A percentile compares a stretch with the other conserved stretches of the same genome.
Conservation (phyloP, 352 stramenopile genomes). For the Globisporangium canariense region DNA sequence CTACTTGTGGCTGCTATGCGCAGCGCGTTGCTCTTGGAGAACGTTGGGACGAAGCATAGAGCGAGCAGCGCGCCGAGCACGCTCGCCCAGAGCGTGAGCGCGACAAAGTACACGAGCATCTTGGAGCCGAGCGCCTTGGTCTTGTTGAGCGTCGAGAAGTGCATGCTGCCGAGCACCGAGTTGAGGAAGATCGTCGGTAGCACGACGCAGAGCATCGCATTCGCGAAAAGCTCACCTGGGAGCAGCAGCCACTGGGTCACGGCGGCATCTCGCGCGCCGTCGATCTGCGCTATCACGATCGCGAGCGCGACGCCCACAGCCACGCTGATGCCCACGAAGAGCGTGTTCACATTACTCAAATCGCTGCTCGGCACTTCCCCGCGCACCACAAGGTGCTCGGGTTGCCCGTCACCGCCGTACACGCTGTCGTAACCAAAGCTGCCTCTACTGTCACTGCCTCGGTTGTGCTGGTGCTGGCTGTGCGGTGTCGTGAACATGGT, state of each 20-base stretch:
- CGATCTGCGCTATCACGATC: slow-evolving; percentile 20
- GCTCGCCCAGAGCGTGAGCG: slow-evolving; percentile 40
- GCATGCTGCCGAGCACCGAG: slow-evolving; percentile 39
- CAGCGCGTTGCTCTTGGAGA: slow-evolving; percentile 25
- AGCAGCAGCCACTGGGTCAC: slow-evolving; percentile 19
- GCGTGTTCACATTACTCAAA: slow-evolving; percentile 15
- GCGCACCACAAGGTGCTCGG: slow-evolving; percentile 3
- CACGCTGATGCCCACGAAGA: slow-evolving; percentile 25
- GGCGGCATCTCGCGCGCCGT: slow-evolving; percentile 12
- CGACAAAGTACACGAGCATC: slow-evolving; percentile 32
- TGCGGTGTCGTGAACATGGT: slow-evolving; percentile 4
- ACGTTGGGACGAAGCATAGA: slow-evolving; percentile 32
- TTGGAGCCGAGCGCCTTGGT: slow-evolving; percentile 26
- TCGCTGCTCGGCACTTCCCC: slow-evolving; percentile 14
- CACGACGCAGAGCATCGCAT: slow-evolving; percentile 35
- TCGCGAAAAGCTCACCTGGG: slow-evolving; percentile 35
- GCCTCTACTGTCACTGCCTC: background rate
- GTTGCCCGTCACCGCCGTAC: background rate
- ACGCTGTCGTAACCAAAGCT: background rate
- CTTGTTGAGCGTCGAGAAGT: slow-evolving; percentile 43
- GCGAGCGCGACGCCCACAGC: slow-evolving; percentile 25
- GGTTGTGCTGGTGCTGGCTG: background rate
- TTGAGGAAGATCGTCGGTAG: slow-evolving; percentile 39
- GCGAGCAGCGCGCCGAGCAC: slow-evolving; percentile 43
- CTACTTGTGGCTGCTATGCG: slow-evolving; percentile 14